Conservation (phyloP, 768 basidiomycete genomes). For the Leucocoprinus birnbaumii region DNA sequence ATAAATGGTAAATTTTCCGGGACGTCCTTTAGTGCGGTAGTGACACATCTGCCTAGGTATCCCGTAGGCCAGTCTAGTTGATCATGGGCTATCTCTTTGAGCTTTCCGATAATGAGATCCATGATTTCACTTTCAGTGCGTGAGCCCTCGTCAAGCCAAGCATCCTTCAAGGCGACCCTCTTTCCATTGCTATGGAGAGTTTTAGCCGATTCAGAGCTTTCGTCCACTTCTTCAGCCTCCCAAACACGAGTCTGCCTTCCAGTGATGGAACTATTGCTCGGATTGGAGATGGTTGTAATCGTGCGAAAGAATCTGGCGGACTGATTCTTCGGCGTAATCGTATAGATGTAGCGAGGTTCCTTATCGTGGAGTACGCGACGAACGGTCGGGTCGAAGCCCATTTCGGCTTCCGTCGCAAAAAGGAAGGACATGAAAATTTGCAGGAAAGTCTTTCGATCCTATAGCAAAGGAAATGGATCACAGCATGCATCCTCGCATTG, state of each 20-base stretch:
- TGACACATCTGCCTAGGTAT: too few species aligned
- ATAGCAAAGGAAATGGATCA: neutral
- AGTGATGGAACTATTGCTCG: constrained; percentile 4
- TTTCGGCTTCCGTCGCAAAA: neutral
- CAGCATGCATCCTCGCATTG: neutral
- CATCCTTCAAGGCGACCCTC: constrained; percentile 16
- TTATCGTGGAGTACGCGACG: neutral
- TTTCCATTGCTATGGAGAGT: too few species aligned
- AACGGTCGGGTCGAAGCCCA: constrained; percentile 10
- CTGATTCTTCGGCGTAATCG: neutral
- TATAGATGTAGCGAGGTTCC: neutral
- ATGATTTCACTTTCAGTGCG: constrained; percentile 15
- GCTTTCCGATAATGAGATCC: constrained; percentile 6
- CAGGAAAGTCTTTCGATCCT: constrained; percentile 5
- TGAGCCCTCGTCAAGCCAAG: constrained; percentile 16
- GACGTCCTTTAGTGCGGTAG: too few species aligned
- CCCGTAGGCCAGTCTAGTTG: too few species aligned
- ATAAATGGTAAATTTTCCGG: too few species aligned
- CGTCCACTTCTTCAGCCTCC: constrained; percentile 7
- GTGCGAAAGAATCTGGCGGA: constrained; percentile 4
- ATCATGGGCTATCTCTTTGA: neutral
- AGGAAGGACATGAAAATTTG: constrained; percentile 5
- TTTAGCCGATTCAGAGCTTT: neutral
- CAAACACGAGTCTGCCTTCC: constrained; percentile 15
- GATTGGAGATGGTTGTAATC: neutral